These are phyloP conservation scores for Monosporozyma unispora DNA, from an alignment of 805 yeast genomes.

Conservation along the genomic window DNA sequence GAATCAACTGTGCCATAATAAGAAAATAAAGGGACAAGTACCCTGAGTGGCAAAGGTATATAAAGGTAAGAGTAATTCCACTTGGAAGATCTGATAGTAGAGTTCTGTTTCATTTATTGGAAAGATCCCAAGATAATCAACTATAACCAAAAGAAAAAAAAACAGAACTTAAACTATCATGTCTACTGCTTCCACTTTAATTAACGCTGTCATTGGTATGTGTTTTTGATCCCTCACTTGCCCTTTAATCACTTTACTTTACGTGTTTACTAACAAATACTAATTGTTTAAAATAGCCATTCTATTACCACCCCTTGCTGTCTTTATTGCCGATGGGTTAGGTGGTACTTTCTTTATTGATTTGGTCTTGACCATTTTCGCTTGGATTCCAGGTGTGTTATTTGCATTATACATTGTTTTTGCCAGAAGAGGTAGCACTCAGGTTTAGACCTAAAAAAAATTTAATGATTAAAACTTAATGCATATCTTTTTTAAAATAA, in stretches of 20 bases:
- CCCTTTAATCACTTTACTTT: too few relatives aligned
- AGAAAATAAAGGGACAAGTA: background rate
- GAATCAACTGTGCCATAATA: too few relatives aligned
- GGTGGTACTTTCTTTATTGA: constrained; percentile 55
- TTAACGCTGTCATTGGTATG: constrained; percentile 4
- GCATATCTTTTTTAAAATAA: background rate
- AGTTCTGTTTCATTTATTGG: too few relatives aligned
- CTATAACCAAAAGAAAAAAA: background rate
- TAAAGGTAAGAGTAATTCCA: too few relatives aligned
- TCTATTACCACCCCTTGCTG: constrained; percentile 67
- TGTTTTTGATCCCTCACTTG: background rate
- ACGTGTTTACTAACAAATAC: background rate
- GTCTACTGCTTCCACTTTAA: constrained; percentile 2
- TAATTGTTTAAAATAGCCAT: constrained; percentile 36
- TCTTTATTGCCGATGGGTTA: constrained; percentile 56
- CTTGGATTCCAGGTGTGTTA: constrained; percentile 67
- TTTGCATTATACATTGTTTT: constrained; percentile 58
- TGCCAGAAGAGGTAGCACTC: background rate
- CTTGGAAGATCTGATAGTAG: too few relatives aligned
- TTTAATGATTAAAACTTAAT: background rate
- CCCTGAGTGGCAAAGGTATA: background rate
- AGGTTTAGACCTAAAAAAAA: background rate
- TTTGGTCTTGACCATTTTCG: constrained; percentile 37
- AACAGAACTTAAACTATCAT: background rate
- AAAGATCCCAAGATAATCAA: too few relatives aligned